These are phyloP conservation scores for Neofusicoccum sp. DNA, from an alignment of 2,329 filamentous ascomycete species.

Conservation along the genomic window DNA sequence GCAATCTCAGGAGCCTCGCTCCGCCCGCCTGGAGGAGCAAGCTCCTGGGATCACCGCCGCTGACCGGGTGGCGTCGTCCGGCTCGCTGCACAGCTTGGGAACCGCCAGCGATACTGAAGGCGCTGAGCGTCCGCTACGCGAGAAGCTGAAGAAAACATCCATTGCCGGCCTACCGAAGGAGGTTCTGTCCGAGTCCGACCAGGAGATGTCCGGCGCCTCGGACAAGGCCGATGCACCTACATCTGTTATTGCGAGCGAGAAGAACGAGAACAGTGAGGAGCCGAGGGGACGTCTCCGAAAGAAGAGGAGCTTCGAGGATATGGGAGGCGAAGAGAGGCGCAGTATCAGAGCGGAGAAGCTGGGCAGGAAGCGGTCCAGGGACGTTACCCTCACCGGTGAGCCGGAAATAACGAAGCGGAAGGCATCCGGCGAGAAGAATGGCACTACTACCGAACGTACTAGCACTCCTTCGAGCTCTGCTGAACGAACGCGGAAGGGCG, in stretches of 20 bases:
- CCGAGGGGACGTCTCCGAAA: slow-evolving; percentile 32
- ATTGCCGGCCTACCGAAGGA: slow-evolving; percentile 43
- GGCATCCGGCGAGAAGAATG: slow-evolving; percentile 34
- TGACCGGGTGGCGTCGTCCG: slow-evolving; percentile 21
- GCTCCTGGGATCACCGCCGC: slow-evolving; percentile 17
- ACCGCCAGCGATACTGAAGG: slow-evolving; percentile 44
- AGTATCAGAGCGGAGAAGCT: slow-evolving; percentile 41
- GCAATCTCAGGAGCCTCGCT: slow-evolving; percentile 25
- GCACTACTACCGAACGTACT: slow-evolving; percentile 21
- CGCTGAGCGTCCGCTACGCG: slow-evolving; percentile 58
- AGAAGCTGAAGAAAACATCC: slow-evolving; percentile 62
- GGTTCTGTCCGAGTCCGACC: background rate
- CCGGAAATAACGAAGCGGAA: slow-evolving; percentile 28
- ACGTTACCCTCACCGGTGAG: slow-evolving; percentile 28
- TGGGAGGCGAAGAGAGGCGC: slow-evolving; percentile 37
- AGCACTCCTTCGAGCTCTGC: slow-evolving; percentile 21
- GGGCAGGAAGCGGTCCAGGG: slow-evolving; percentile 48
- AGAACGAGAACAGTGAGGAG: background rate
- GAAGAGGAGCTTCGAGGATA: slow-evolving; percentile 48
- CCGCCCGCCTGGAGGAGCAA: slow-evolving; percentile 19
- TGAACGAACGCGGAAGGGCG: slow-evolving; percentile 16
- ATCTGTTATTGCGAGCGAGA: background rate
- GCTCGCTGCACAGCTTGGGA: slow-evolving; percentile 27
- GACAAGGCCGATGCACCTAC: slow-evolving; percentile 10
- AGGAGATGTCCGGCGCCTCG: slow-evolving; percentile 26